Evolutionary conservation across 2,329 filamentous ascomycete genomes (phyloP), one percentile per base, ranked within the genome.

Genomic region (Paramyrothecium sp.): DNA sequence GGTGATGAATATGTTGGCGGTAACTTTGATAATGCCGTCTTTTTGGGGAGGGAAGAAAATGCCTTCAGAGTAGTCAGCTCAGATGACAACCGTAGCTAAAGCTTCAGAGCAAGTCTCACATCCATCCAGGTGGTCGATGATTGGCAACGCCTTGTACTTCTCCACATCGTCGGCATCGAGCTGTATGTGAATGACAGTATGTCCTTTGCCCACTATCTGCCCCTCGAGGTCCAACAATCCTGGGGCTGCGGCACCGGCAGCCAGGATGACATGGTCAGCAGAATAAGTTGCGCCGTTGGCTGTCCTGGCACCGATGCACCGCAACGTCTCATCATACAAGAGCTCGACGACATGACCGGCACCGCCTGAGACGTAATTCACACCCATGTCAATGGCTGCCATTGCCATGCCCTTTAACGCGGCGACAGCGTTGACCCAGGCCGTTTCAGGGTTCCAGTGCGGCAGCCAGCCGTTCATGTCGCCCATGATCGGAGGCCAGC

Each of bases 201-300:
- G 88, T 2, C 85, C 87, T 0, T 86, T 87, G 1, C 87, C 84
- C 53, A 82, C 79, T 44, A 83, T 83, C 50, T 87, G 80, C 33
- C 85, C 86, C 46, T 81, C 79, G 0, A 89, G 75, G 65, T 89
- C 84, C 55, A 90, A 73, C 46, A 91, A 76, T 17, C 80, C 78
- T 0, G 82, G 78, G 11, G 85, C 86, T 83, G 87, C 89, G 21
- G 88, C 87, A 19, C 88, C 88, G 4, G 87, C 82, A 2, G 89
- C 86, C 3, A 91, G 75, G 48, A 91, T 75, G 26, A 86, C 82
- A 7, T 88, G 72, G 60, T 86, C 83, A 10, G 86, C 87, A 3
- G 70, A 70, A 22, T 89, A 62, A 13, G 71, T 73, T 3, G 71
- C 69, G 1, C 78, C 79, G 56, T 81, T 74, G 3, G 65, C 65